Percentiles rank a stretch among this genome's conserved stretches.
Conservation (phyloP, 371 early-diverging fungal genomes). For the Rhizopus microsporus region DNA sequence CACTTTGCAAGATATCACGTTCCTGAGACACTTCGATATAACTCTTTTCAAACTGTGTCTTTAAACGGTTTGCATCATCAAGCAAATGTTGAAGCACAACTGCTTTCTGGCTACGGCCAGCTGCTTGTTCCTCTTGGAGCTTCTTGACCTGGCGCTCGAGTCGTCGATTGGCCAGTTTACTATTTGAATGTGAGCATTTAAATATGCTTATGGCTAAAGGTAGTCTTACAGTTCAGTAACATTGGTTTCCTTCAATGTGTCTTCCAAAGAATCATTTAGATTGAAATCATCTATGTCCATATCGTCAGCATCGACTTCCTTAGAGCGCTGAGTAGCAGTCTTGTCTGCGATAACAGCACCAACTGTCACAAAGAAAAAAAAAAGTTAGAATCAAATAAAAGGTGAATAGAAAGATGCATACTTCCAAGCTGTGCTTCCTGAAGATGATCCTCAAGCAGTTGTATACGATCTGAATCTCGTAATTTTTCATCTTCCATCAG, state of each 20-base stretch:
- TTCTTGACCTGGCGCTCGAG: conserved; percentile 77
- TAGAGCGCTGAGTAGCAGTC: conserved; percentile 8
- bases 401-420: conserved; percentile 14
- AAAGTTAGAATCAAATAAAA: background rate
- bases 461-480: conserved; percentile 75
- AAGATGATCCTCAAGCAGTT: conserved; percentile 76
- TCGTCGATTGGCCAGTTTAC: conserved; percentile 67
- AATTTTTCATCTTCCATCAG: conserved; percentile 65
- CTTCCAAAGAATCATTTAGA: conserved; percentile 43
- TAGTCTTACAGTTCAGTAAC: conserved; percentile 49
- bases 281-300: conserved; percentile 48
- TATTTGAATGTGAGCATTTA: conserved; percentile 4
- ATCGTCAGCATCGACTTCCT: conserved; percentile 19
- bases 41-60: conserved; percentile 72
- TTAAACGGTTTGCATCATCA: conserved; percentile 72
- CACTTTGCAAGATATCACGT: conserved; percentile 72
- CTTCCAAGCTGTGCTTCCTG: conserved; percentile 81
- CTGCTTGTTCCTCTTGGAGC: conserved; percentile 57
- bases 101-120: conserved; percentile 51
- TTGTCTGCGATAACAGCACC: conserved; percentile 4
- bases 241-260: conserved; percentile 55
- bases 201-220: background rate
- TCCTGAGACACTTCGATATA: conserved; percentile 70
- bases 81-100: conserved; percentile 69
- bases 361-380: conserved; percentile 10